Evolutionary conservation across 2,329 filamentous ascomycete species (phyloP).

Genomic region (Ophiostoma montium): DNA sequence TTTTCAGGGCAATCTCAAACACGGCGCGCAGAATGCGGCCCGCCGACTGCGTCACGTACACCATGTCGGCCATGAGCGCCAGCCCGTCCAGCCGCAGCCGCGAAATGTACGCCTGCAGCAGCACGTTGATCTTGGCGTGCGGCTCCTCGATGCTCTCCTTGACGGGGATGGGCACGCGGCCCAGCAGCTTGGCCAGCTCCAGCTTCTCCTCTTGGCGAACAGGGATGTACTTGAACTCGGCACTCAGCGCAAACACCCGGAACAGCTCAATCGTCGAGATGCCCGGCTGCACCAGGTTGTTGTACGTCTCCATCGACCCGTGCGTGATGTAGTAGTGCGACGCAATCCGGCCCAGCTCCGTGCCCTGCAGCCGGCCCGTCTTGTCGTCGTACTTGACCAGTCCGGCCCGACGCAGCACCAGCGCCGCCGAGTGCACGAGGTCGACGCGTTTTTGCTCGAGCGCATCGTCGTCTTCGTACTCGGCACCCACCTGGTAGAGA

Average conservation of each 20-base stretch:
- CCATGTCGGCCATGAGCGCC: conserved; percentile 94
- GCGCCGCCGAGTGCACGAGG: conserved; percentile 83
- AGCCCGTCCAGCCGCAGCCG: conserved; percentile 86
- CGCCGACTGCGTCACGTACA: conserved; percentile 96
- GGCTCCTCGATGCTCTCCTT: conserved; percentile 97
- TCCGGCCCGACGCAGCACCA: conserved; percentile 72
- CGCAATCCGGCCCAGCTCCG: conserved; percentile 86
- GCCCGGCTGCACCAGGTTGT: conserved; percentile 82
- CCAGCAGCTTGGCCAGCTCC: conserved; percentile 81
- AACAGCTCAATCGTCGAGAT: conserved; percentile 93
- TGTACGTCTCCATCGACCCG: conserved; percentile 94
- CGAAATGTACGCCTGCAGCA: conserved; percentile 93
- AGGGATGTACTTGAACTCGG: conserved; percentile 98
- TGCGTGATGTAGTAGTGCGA: conserved; percentile 98
- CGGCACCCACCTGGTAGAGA: conserved; percentile 86
- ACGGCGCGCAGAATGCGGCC: conserved; percentile 90
- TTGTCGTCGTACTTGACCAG: conserved; percentile 94
- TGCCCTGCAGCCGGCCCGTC: conserved; percentile 73
- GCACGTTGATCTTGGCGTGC: conserved; percentile 94
- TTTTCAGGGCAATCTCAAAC: conserved; percentile 94
- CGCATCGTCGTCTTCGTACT: conserved; percentile 84
- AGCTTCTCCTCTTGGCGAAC: conserved; percentile 96
- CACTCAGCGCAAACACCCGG: conserved; percentile 87
- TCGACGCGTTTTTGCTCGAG: conserved; percentile 97
- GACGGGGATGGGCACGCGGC: conserved; percentile 83